Conservation (phyloP, 2,329 filamentous ascomycete genomes). For the Talaromyces piceae region DNA sequence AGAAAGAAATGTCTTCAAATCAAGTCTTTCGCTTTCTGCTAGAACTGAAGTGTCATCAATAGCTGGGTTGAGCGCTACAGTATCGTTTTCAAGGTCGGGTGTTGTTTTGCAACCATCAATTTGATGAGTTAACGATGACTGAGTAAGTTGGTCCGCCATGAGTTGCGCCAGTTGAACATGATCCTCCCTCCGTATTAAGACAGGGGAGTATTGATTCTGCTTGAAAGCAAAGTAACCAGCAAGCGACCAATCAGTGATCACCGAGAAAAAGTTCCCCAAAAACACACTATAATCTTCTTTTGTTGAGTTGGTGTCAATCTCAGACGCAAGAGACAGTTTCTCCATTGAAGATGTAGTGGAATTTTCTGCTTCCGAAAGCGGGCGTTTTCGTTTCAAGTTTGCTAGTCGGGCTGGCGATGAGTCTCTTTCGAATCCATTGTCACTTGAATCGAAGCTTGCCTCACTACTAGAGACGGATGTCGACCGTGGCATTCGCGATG, state of each 20-base stretch:
- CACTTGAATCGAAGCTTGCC: slow-evolving; percentile 14
- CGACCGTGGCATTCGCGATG: slow-evolving; percentile 7
- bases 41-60: slow-evolving; percentile 23
- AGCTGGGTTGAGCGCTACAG: slow-evolving; percentile 16
- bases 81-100: slow-evolving; percentile 22
- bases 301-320: slow-evolving; percentile 13
- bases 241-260: slow-evolving; percentile 33
- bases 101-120: slow-evolving; percentile 21
- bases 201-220: slow-evolving; percentile 24
- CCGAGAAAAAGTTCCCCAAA: slow-evolving; percentile 32
- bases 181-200: slow-evolving; percentile 27
- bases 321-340: slow-evolving; percentile 16
- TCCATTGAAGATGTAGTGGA: slow-evolving; percentile 24
- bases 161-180: slow-evolving; percentile 34
- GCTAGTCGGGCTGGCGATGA: slow-evolving; percentile 15
- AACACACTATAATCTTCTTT: slow-evolving; percentile 29
- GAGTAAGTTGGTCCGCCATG: slow-evolving; percentile 37
- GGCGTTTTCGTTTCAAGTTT: slow-evolving; percentile 29
- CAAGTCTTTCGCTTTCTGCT: slow-evolving; percentile 25
- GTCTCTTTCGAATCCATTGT: slow-evolving; percentile 15
- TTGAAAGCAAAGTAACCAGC: slow-evolving; percentile 32
- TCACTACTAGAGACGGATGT: slow-evolving; percentile 25
- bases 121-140: slow-evolving; percentile 35
- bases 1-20: slow-evolving; percentile 30
- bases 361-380: slow-evolving; percentile 23